These are phyloP conservation scores for Scalesia atractyloides DNA, from an alignment of 129 eudicot genomes.

Conservation along the genomic window DNA sequence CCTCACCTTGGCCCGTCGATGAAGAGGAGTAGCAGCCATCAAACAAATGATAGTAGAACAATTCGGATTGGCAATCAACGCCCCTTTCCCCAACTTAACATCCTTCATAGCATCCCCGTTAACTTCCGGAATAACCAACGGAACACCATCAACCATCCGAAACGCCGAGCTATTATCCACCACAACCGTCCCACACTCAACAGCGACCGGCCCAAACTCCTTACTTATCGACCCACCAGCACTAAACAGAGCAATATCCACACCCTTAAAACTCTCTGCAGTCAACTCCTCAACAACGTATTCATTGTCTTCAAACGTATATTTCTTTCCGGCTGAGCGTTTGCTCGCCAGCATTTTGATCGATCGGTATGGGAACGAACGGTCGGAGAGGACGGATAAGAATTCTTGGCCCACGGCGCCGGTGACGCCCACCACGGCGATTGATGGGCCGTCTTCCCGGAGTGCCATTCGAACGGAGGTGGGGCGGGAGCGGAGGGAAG, in stretches of 20 bases:
- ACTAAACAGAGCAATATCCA: constrained; percentile 86
- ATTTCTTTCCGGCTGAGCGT: constrained; percentile 84
- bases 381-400: constrained; percentile 90
- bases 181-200: constrained; percentile 61
- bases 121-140: constrained; percentile 9
- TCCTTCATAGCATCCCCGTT: constrained; percentile 84
- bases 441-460: constrained; percentile 70
- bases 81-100: constrained; percentile 76
- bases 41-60: constrained; percentile 97
- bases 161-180: constrained; percentile 99
- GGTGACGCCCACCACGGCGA: constrained; percentile 93
- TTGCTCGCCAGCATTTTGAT: constrained; percentile 83
- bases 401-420: constrained; percentile 99
- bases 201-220: constrained; percentile 87
- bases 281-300: constrained; percentile 69
- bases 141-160: constrained; percentile 78
- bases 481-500: constrained; percentile 27
- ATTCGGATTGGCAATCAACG: constrained; percentile 88
- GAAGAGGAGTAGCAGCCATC: constrained; percentile 99
- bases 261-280: constrained; percentile 61
- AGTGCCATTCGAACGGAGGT: constrained; percentile 74
- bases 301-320: constrained; percentile 53
- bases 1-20: constrained; percentile 83
- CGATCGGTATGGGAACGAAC: constrained; percentile 79
- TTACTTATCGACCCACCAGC: constrained; percentile 94